phyloP scores from a whole-genome alignment of 2,329 filamentous ascomycete species.

The Nannizzia gypsea region DNA sequence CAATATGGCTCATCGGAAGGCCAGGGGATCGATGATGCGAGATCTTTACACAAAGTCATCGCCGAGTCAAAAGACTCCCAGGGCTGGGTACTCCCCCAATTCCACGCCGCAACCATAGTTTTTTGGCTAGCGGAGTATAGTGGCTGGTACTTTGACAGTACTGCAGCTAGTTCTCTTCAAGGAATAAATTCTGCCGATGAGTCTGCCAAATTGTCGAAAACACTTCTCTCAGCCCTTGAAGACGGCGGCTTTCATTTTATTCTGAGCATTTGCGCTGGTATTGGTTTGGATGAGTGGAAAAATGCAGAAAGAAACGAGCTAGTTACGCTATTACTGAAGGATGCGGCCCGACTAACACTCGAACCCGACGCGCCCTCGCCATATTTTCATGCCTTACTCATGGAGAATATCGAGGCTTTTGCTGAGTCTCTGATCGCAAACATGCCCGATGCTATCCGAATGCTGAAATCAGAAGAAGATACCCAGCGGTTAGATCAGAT shows the following conservation, averaged over 20 bases:
- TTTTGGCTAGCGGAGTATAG: constrained; percentile 94
- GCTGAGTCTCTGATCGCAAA: constrained; percentile 90
- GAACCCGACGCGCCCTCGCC: constrained; percentile 59
- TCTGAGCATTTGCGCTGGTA: constrained; percentile 69
- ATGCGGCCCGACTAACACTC: constrained; percentile 56
- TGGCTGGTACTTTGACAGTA: constrained; percentile 70
- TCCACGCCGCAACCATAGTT: constrained; percentile 65
- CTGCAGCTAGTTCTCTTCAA: constrained; percentile 46
- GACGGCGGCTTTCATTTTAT: constrained; percentile 91
- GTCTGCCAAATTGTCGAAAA: constrained; percentile 56
- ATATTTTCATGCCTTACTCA: constrained; percentile 60
- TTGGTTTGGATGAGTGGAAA: constrained; percentile 71
- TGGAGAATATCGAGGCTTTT: constrained; percentile 75
- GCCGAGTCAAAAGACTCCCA: constrained; percentile 55
- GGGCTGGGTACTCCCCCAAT: constrained; percentile 58
- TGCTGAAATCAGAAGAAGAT: constrained; percentile 77
- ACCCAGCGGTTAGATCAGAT: constrained; percentile 50
- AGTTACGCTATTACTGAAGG: constrained; percentile 69
- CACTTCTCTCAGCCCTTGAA: constrained; percentile 65
- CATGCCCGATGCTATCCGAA: constrained; percentile 81
- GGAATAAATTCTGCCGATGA: constrained; percentile 56
- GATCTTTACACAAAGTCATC: constrained; percentile 57
- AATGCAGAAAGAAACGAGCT: constrained; percentile 76
- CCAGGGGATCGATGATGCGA: constrained; percentile 54
- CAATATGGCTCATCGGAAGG: constrained; percentile 69